phyloP scores from a whole-genome alignment of 73 alveolate species.

The Tetrahymena malaccensis region DNA sequence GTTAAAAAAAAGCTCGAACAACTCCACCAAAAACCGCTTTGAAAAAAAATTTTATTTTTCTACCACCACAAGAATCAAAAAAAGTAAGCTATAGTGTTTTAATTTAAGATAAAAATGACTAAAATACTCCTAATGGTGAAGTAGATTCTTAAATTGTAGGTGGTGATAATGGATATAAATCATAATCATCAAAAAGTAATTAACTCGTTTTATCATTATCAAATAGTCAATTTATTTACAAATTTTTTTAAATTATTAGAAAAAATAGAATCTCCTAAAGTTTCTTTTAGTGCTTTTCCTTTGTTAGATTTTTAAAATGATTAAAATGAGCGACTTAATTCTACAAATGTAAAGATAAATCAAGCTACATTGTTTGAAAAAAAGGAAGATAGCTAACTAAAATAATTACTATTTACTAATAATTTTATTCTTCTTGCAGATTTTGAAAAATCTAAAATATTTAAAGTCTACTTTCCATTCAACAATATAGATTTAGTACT shows the following conservation, averaged over 20 bases:
- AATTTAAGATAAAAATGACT: not conserved
- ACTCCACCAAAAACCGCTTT: not conserved
- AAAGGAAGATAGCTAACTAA: not conserved
- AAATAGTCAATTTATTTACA: not conserved
- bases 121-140: not conserved
- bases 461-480: not conserved
- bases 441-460: not conserved
- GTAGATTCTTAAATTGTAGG: not conserved
- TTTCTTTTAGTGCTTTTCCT: not conserved
- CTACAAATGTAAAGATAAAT: not conserved
- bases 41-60: not conserved
- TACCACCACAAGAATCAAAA: not conserved
- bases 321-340: not conserved
- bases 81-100: not conserved
- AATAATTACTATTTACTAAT: not conserved
- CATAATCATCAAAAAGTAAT: not conserved
- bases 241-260: not conserved
- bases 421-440: not conserved
- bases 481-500: not conserved
- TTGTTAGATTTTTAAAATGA: not conserved
- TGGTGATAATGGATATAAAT: not conserved
- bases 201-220: not conserved
- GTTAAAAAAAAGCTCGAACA: not conserved
- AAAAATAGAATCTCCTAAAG: not conserved
- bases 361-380: not conserved